Evolutionary conservation across 1,284 basidiomycete genomes (phyloP), one percentile per base, ranked within the genome.

Genomic region (Mycena sp.): DNA sequence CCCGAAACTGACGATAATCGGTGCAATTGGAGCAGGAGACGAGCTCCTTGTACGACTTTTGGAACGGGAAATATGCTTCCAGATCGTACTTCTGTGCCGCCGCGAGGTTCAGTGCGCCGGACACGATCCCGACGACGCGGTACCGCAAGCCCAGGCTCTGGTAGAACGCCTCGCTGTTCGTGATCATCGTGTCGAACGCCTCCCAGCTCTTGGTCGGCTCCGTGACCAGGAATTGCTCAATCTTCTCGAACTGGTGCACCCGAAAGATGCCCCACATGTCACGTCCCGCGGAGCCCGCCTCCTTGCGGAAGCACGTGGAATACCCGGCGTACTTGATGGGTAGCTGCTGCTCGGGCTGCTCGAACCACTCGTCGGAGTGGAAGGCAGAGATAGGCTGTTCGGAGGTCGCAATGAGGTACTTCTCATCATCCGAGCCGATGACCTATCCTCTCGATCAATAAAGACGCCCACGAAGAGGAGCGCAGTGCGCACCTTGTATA

Each of bases 211-310:
- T 91, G 70, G 92, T 91, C 1, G 98, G 96, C 57, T 95, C 92
- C 23, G 96, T 98, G 71, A 99, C 87, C 81, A 93, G 91, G 81
- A 99, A 99, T 82, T 98, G 89, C 77, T 99, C 98, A 55, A 99
- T 87, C 82, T 99, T 99, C 81, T 99, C 98, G 72, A 99, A 99
- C 80, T 99, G 98, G 78, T 99, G 98, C 54, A 99, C 96, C 37
- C 98, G 94, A 89, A 99, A 99, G 79, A 99, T 98, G 63, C 97
- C 98, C 96, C 97, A 99, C 81, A 98, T 99, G 74, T 99, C 98
- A 61, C 95, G 92, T 16, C 98, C 98, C 45, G 96, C 95, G 5
- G 94, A 93, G 49, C 97, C 98, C 5, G 97, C 97, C 81, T 99
- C 97, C 80, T 99, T 99, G 49, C 98, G 89, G 91, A 99, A 99